phyloP scores from a whole-genome alignment of 805 yeast genomes.

The Teunomyces lycoperdinae region DNA sequence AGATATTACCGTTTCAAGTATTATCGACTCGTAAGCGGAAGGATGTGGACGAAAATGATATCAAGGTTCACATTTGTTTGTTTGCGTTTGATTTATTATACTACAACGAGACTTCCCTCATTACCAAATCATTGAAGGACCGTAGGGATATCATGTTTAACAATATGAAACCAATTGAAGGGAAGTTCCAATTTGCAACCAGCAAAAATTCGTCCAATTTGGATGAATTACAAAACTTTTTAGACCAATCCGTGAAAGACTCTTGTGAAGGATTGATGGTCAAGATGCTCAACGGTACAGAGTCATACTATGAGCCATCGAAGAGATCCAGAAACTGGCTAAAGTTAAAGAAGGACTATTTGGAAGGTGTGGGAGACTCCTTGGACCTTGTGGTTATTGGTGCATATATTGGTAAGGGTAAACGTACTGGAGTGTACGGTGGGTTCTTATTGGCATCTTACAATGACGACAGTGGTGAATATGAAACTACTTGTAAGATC shows the following conservation, averaged over 20 bases:
- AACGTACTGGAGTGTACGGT: constrained; percentile 92
- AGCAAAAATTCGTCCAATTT: constrained; percentile 64
- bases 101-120: constrained; percentile 67
- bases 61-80: constrained; percentile 86
- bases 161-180: constrained; percentile 59
- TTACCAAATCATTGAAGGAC: constrained; percentile 63
- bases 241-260: constrained; percentile 86
- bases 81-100: constrained; percentile 88
- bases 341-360: constrained; percentile 89
- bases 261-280: constrained; percentile 97
- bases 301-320: constrained; percentile 88
- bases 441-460: constrained; percentile 90
- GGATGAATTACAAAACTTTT: constrained; percentile 74
- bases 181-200: constrained; percentile 81
- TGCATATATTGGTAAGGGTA: constrained; percentile 90
- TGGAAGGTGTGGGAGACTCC: constrained; percentile 95
- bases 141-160: constrained; percentile 62
- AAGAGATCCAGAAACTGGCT: constrained; percentile 95
- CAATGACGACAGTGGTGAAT: constrained; percentile 87
- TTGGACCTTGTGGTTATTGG: constrained; percentile 91
- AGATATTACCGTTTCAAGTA: constrained; percentile 90
- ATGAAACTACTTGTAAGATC: constrained; percentile 92
- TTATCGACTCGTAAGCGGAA: constrained; percentile 91
- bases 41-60: constrained; percentile 82
- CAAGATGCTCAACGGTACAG: constrained; percentile 76